Conservation (phyloP, 441 rosid species). For the Euphorbia celastroides region DNA sequence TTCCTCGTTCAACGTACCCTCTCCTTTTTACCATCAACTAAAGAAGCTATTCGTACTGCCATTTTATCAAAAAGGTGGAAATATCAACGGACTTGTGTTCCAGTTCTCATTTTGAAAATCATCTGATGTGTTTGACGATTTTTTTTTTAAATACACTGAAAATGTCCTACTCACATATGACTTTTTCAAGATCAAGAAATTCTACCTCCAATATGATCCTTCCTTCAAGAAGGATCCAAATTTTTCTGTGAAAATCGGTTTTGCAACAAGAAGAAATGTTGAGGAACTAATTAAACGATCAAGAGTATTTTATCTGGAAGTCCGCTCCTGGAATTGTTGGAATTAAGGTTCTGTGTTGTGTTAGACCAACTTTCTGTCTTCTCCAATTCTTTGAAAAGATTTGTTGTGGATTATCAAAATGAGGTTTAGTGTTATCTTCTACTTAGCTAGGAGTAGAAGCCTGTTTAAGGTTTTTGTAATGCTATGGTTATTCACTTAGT, state of each 20-base stretch:
- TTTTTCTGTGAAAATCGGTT: background rate
- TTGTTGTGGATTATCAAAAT: too few relatives aligned
- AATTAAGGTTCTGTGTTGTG: too few relatives aligned
- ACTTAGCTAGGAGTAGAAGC: too few relatives aligned
- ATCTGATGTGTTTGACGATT: background rate
- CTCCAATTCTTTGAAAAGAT: too few relatives aligned
- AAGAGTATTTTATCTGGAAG: too few relatives aligned
- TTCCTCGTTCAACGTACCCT: conserved; percentile 5
- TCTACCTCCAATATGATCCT: background rate
- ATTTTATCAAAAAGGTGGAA: background rate
- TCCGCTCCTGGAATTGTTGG: too few relatives aligned
- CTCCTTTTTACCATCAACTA: background rate
- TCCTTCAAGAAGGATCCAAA: background rate
- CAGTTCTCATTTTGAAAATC: background rate
- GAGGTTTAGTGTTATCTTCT: too few relatives aligned
- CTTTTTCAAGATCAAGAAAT: background rate
- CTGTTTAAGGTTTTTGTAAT: too few relatives aligned
- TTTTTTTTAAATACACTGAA: background rate
- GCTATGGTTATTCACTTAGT: too few relatives aligned
- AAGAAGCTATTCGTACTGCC: background rate
- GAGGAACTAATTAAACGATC: background rate
- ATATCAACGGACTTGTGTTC: background rate
- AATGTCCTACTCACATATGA: background rate
- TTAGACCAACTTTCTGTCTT: too few relatives aligned
- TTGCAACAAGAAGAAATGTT: background rate